Percentiles rank a stretch among this genome's conserved stretches.
Conservation (phyloP, 345 rosid genomes). For the Dipteronia dyeriana region DNA sequence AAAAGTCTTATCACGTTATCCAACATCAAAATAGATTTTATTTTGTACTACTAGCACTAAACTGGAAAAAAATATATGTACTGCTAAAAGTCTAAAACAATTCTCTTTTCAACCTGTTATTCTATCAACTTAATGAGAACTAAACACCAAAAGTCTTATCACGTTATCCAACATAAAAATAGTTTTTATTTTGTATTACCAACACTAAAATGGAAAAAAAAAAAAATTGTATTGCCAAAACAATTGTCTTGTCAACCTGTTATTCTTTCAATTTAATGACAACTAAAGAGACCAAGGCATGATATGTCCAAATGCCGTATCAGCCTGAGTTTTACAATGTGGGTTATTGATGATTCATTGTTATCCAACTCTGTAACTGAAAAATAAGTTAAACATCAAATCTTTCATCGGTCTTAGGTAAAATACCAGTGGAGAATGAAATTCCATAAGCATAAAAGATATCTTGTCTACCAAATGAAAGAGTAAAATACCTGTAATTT, state of each 20-base stretch:
- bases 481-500: constrained; percentile 69
- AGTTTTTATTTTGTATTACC: too few relatives aligned
- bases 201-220: background rate
- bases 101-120: background rate
- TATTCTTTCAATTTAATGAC: too few relatives aligned
- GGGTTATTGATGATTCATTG: too few relatives aligned
- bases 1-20: too few relatives aligned
- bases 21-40: too few relatives aligned
- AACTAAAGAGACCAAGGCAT: background rate
- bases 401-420: background rate
- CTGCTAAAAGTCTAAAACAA: background rate
- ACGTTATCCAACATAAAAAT: too few relatives aligned
- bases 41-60: background rate
- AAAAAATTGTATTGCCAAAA: background rate
- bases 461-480: constrained; percentile 7
- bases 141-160: background rate
- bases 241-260: background rate
- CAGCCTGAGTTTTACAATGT: background rate
- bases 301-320: background rate
- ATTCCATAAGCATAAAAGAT: background rate
- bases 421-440: background rate
- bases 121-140: background rate
- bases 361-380: background rate
- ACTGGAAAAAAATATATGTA: background rate
- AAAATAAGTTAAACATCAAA: constrained; percentile 1